Evolutionary conservation across 1,139 yeast species (phyloP).

Genomic region (Candida sp.): DNA sequence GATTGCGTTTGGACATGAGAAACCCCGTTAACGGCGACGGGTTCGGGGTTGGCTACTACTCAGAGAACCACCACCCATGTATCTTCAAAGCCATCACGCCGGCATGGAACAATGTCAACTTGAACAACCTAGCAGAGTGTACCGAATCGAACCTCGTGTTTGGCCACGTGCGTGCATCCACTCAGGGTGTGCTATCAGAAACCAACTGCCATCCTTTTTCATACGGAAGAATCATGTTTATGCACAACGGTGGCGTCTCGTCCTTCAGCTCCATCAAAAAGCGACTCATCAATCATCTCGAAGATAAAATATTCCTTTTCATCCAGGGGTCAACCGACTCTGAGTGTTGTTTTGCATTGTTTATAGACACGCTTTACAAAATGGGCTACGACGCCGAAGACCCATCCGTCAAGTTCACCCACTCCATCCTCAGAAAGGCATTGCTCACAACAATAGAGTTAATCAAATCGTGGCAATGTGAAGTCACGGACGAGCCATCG

Average conservation of each 20-base stretch:
- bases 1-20: slow-evolving; percentile 83
- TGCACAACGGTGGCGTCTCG: slow-evolving; percentile 96
- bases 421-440: slow-evolving; percentile 67
- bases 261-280: slow-evolving; percentile 77
- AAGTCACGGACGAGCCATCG: slow-evolving; percentile 69
- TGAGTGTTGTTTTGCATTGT: slow-evolving; percentile 93
- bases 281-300: slow-evolving; percentile 67
- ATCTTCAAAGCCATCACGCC: slow-evolving; percentile 94
- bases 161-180: slow-evolving; percentile 96
- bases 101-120: slow-evolving; percentile 96
- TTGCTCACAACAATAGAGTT: slow-evolving; percentile 72
- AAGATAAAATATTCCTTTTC: slow-evolving; percentile 77
- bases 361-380: slow-evolving; percentile 73
- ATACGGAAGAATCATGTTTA: slow-evolving; percentile 86
- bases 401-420: slow-evolving; percentile 40
- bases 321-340: slow-evolving; percentile 97
- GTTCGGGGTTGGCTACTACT: slow-evolving; percentile 95
- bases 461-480: slow-evolving; percentile 69
- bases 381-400: slow-evolving; percentile 76
- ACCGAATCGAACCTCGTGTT: slow-evolving; percentile 85
- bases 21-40: slow-evolving; percentile 99
- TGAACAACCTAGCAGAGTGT: slow-evolving; percentile 84
- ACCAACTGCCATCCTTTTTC: slow-evolving; percentile 97
- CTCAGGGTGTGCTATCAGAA: slow-evolving; percentile 92
- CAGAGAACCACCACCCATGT: slow-evolving; percentile 51